A percentile compares a stretch with the other conserved stretches of the same genome.
Conservation (phyloP, 768 basidiomycete species). For the Hemileccinum impolitum region DNA sequence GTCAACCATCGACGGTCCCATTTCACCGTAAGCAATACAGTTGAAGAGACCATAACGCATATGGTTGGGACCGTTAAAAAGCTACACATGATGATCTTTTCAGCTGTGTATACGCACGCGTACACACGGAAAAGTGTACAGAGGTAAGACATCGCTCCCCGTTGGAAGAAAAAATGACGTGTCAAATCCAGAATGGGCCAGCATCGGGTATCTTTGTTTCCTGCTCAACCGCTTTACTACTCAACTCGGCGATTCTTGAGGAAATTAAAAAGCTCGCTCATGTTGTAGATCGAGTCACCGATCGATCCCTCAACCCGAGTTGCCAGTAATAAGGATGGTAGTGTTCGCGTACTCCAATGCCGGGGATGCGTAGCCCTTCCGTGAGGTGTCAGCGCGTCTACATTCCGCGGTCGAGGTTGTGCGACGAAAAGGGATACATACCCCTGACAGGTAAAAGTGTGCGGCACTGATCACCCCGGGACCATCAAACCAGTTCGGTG, state of each 20-base stretch:
- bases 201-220: too few species aligned
- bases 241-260: not conserved
- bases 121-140: too few species aligned
- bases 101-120: too few species aligned
- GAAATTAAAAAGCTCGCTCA: not conserved
- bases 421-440: not conserved
- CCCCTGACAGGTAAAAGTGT: conserved; percentile 1
- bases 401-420: not conserved
- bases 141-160: too few species aligned
- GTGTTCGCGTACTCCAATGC: not conserved
- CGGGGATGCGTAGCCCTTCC: not conserved
- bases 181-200: too few species aligned
- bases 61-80: too few species aligned
- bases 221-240: not conserved
- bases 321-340: rapidly evolving
- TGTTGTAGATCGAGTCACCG: not conserved
- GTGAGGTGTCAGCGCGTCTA: not conserved
- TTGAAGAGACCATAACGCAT: too few species aligned
- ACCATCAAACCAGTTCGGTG: conserved; percentile 1
- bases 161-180: too few species aligned
- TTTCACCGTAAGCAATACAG: too few species aligned
- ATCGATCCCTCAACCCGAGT: not conserved
- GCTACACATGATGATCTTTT: too few species aligned
- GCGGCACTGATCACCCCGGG: not conserved
- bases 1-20: too few species aligned